A percentile compares a stretch with the other conserved stretches of the same genome.
phyloP scores from a whole-genome alignment of 192 early-diverging fungal species.

The Kappamyces sp. region DNA sequence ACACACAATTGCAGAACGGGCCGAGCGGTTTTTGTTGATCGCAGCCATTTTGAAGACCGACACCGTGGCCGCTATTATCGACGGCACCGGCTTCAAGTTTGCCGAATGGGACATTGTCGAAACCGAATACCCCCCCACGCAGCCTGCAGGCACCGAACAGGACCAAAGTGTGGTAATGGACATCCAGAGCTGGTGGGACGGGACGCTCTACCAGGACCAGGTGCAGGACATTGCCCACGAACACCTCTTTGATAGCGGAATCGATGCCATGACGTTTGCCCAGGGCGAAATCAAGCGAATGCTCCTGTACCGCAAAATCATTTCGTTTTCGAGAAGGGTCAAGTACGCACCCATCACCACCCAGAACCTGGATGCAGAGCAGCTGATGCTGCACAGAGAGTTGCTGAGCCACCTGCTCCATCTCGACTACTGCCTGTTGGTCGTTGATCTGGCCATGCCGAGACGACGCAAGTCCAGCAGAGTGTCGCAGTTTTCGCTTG shows the following conservation, averaged over 20 bases:
- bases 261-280: conserved; percentile 2
- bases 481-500: neutral
- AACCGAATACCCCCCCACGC: neutral
- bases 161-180: too few species aligned
- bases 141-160: neutral
- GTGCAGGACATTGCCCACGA: neutral
- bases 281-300: neutral
- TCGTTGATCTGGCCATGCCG: neutral
- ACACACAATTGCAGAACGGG: too few species aligned
- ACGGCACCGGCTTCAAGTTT: neutral
- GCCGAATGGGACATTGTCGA: neutral
- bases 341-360: neutral
- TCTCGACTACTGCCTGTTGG: neutral
- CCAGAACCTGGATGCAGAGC: neutral
- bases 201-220: neutral
- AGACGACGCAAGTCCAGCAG: too few species aligned
- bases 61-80: neutral
- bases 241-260: neutral
- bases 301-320: neutral
- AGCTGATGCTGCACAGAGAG: neutral
- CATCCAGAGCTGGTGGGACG: too few species aligned
- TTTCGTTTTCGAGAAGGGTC: neutral
- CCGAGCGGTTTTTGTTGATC: conserved; percentile 1
- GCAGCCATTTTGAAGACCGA: neutral
- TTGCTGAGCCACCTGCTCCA: neutral